Base-by-base conservation (phyloP, 805 yeast species). In the Pichia paraexigua region DNA sequence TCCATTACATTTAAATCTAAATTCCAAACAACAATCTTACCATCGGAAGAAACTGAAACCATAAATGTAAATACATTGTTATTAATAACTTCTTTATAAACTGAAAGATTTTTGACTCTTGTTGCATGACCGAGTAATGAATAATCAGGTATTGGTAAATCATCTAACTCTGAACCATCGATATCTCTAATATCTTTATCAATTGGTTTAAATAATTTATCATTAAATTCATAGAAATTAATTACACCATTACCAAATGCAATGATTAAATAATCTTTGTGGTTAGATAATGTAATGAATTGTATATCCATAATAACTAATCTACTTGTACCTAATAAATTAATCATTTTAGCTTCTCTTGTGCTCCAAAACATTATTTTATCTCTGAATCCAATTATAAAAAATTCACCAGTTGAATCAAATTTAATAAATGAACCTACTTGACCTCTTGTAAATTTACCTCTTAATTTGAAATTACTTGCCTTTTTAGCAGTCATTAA, bases 401-500 rank as follows among this genome's bases (percentile, higher is more conserved):
- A 91, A 58, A 75, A 73, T 43, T 78, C 77, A n/a, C 96, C 96
- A 44, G 83, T 85, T 51, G 74, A 69, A 46, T 50, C 55, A 51
- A 65, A 65, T 44, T 55, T 52, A 39, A 65, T 60, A 25, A 62
- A 47, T 17, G 58, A 60, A 1, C 66, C 63, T 12, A 53, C 42
- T 67, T 85, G 87, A 8, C 84, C 84, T 53, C 76, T 68, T 57
- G 84, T 82, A 62, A 83, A 87, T 54, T 75, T 79, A 41, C 84
- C 85, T 63, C 77, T 83, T 53, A 87, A 70, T 62, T 86, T 90
- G 67, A 91, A 71, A 12, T 79, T 74, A 1, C 96, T 91, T 20
- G 98, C 98, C 68, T 90, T 91, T 65, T 87, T 87, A 15, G 89
- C 94, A 1, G 97, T 92, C 98, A 94, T 92, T 58, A 94, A 73